phyloP scores from a whole-genome alignment of 1,284 basidiomycete species.

The Ustilago xerochloae region DNA sequence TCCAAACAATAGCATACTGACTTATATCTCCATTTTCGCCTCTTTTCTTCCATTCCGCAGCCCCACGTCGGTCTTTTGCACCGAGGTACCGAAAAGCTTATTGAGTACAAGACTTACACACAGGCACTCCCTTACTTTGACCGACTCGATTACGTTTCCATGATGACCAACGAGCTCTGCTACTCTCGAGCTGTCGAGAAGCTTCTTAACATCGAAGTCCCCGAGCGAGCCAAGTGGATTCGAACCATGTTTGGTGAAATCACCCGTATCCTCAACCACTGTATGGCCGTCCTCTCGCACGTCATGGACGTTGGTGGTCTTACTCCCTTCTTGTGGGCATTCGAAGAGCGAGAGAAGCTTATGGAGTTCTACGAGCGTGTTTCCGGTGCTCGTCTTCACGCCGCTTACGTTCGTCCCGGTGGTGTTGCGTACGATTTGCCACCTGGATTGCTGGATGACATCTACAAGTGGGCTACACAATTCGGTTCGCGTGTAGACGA shows the following conservation, averaged over 20 bases:
- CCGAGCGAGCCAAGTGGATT: conserved; percentile 99
- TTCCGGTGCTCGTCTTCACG: conserved; percentile 94
- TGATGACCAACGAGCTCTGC: conserved; percentile 78
- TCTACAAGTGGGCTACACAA: conserved; percentile 97
- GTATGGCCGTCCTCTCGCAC: conserved; percentile 97
- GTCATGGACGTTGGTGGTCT: conserved; percentile 83
- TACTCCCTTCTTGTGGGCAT: conserved; percentile 99
- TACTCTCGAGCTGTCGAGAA: conserved; percentile 98
- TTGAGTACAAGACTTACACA: conserved; percentile 98
- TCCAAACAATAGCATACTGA: too few relatives aligned
- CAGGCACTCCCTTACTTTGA: conserved; percentile 99
- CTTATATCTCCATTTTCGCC: not conserved
- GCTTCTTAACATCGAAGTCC: conserved; percentile 96
- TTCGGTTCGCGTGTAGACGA: conserved; percentile 91
- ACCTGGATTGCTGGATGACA: conserved; percentile 94
- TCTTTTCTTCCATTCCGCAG: conserved; percentile 28
- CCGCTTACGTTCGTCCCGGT: conserved; percentile 97
- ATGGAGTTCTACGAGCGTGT: conserved; percentile 99
- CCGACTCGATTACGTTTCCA: conserved; percentile 97
- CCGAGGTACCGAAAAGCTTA: conserved; percentile 97
- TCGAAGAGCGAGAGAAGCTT: conserved; percentile 99
- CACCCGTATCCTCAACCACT: conserved; percentile 93
- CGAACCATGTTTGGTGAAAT: conserved; percentile 97
- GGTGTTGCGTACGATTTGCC: conserved; percentile 98
- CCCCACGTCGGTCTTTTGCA: conserved; percentile 96